Evolutionary conservation across 2,329 filamentous ascomycete species (phyloP).

Genomic region (Nemania sp.): DNA sequence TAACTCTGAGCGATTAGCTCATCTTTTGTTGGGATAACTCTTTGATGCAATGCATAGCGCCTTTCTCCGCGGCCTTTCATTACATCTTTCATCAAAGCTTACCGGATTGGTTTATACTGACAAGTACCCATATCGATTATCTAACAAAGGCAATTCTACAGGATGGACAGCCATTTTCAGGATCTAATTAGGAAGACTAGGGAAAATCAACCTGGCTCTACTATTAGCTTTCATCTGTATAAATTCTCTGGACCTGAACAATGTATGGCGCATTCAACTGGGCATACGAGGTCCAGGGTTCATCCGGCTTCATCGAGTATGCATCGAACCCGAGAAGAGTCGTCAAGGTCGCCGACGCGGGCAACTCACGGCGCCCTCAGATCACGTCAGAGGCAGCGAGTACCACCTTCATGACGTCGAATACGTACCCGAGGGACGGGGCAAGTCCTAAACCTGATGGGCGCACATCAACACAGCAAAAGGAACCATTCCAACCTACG

Average conservation of each 20-base stretch:
- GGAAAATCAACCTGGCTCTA: no score
- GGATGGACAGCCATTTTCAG: neutral
- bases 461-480: conserved; percentile 2
- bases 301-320: conserved; percentile 25
- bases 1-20: no score
- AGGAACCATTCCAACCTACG: neutral
- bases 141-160: conserved; percentile 18
- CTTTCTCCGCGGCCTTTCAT: conserved; percentile 15
- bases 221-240: neutral
- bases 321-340: neutral
- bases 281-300: conserved; percentile 24
- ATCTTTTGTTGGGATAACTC: conserved; percentile 1
- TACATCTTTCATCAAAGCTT: conserved; percentile 3
- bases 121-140: neutral
- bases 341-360: neutral
- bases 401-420: conserved; percentile 16
- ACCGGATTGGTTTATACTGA: conserved; percentile 13
- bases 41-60: neutral
- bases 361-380: conserved; percentile 1
- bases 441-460: neutral
- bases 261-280: conserved; percentile 38
- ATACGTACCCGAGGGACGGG: neutral
- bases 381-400: conserved; percentile 1
- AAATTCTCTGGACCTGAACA: no score
- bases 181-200: neutral